A percentile compares a stretch with the other conserved stretches of the same genome.
phyloP scores from a whole-genome alignment of 1,284 basidiomycete genomes.

The Naganishia sp. region DNA sequence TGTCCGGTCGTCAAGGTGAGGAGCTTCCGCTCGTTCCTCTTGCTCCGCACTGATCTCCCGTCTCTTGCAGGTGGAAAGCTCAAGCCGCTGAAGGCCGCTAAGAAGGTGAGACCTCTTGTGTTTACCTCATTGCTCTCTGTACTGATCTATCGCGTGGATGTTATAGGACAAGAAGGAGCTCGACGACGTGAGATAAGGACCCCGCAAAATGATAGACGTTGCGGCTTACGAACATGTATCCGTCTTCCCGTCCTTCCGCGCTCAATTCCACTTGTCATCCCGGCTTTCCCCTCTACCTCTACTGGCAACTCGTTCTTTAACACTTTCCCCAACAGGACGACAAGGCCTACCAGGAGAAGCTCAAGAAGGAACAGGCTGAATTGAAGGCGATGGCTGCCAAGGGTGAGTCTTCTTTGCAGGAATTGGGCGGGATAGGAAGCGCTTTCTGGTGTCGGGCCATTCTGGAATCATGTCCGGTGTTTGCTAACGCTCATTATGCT shows the following conservation, averaged over 20 bases:
- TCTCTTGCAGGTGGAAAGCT: constrained; percentile 26
- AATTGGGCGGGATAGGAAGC: too few relatives aligned
- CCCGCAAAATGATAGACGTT: background rate
- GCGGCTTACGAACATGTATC: background rate
- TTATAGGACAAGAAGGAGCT: constrained; percentile 18
- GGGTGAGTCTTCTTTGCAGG: constrained; percentile 18
- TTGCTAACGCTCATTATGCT: too few relatives aligned
- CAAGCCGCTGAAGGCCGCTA: constrained; percentile 32
- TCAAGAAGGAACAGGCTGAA: constrained; percentile 26
- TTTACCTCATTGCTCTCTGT: background rate
- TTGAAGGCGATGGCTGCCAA: constrained; percentile 29
- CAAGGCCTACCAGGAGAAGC: constrained; percentile 29
- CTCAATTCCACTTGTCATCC: background rate
- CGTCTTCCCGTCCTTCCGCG: background rate
- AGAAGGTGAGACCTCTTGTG: constrained; percentile 10
- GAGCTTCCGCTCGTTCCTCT: background rate
- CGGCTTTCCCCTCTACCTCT: background rate
- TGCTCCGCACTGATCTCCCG: background rate
- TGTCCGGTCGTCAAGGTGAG: constrained; percentile 29
- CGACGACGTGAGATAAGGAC: constrained; percentile 15
- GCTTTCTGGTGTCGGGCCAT: background rate
- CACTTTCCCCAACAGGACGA: constrained; percentile 23
- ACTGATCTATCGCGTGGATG: background rate
- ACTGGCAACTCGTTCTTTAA: background rate
- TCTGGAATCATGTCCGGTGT: too few relatives aligned